phyloP scores from a whole-genome alignment of 2,329 filamentous ascomycete species.

The Epichloe festucae region DNA sequence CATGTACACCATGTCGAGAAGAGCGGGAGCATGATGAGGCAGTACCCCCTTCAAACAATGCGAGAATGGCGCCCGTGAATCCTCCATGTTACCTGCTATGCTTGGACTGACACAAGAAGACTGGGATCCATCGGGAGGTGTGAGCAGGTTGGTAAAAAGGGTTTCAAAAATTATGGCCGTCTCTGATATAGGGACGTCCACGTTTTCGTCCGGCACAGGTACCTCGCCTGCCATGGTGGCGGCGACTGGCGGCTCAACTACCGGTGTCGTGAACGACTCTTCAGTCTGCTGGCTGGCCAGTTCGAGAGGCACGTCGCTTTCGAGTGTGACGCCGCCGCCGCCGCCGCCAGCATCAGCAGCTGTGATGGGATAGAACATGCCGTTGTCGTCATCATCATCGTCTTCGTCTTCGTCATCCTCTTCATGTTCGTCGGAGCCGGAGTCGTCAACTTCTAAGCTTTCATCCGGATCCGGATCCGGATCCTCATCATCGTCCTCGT shows the following conservation, averaged over 20 bases:
- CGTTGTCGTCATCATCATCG: neutral
- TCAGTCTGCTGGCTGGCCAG: neutral
- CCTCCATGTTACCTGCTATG: neutral
- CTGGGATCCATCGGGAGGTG: neutral
- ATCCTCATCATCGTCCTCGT: slow-evolving; percentile 9
- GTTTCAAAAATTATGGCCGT: neutral
- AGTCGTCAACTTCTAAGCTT: neutral
- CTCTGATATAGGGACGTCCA: neutral
- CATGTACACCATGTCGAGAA: slow-evolving; percentile 22
- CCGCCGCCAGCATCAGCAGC: neutral
- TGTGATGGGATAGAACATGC: neutral
- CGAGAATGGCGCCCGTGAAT: neutral
- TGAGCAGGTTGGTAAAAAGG: neutral
- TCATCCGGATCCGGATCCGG: neutral
- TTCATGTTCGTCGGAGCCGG: neutral
- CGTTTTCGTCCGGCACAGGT: neutral
- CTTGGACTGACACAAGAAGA: neutral
- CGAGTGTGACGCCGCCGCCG: neutral
- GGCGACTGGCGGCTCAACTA: neutral
- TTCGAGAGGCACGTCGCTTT: neutral
- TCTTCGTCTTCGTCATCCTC: neutral
- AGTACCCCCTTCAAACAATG: slow-evolving; percentile 1
- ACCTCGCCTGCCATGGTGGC: neutral
- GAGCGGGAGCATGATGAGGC: neutral
- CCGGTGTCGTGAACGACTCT: neutral